These are phyloP conservation scores for Trapa bicornis DNA, from an alignment of 345 rosid genomes.

Conservation along the genomic window DNA sequence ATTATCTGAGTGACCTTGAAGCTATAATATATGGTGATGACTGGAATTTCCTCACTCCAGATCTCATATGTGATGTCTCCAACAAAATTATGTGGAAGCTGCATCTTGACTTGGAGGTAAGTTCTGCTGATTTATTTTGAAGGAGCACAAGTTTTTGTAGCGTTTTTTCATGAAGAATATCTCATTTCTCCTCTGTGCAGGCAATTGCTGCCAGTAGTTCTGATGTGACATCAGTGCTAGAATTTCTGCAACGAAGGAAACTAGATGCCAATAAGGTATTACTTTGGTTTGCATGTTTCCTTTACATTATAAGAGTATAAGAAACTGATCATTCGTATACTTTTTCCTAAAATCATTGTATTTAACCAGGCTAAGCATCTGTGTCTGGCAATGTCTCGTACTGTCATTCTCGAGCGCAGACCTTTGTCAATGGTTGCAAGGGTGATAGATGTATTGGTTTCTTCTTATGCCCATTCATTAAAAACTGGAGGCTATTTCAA, in stretches of 20 bases:
- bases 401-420: conserved; percentile 75
- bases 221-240: conserved; percentile 72
- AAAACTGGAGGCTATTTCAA: conserved; percentile 58
- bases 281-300: neutral
- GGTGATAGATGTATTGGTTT: conserved; percentile 68
- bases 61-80: conserved; percentile 67
- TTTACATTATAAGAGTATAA: neutral
- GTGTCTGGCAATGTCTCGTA: conserved; percentile 58
- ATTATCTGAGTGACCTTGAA: conserved; percentile 34
- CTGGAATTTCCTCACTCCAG: conserved; percentile 88
- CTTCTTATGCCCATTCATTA: conserved; percentile 53
- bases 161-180: neutral
- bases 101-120: conserved; percentile 80
- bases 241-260: conserved; percentile 85
- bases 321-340: neutral
- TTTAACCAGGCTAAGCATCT: conserved; percentile 74
- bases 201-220: conserved; percentile 93
- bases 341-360: neutral
- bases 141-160: neutral
- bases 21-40: conserved; percentile 61
- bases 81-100: conserved; percentile 79
- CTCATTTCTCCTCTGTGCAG: conserved; percentile 29
- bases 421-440: conserved; percentile 66
- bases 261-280: conserved; percentile 85
- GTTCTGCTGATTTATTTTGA: conserved; percentile 10